Evolutionary conservation across 1,139 yeast genomes (phyloP).

Genomic region (Geotrichum europaeum): DNA sequence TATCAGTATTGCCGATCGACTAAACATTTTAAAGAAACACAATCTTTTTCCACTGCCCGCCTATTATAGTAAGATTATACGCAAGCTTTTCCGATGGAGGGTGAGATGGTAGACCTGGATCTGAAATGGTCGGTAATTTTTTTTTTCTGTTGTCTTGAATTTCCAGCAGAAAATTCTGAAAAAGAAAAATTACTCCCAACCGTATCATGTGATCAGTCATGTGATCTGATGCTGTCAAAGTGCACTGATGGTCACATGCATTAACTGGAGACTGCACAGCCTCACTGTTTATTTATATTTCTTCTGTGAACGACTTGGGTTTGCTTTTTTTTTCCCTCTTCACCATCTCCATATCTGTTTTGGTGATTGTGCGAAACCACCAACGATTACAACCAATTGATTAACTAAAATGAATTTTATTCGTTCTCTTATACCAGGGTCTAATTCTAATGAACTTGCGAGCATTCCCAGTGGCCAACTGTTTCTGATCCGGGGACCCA

Average conservation of each 20-base stretch:
- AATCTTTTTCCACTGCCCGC: neutral
- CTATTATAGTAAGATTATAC: neutral
- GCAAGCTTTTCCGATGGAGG: neutral
- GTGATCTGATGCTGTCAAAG: neutral
- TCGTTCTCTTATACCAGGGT: slow-evolving; percentile 58
- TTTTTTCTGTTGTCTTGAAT: neutral
- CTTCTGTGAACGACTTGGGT: neutral
- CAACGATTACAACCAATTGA: neutral
- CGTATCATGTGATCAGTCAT: neutral
- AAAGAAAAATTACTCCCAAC: neutral
- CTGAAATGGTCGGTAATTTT: neutral
- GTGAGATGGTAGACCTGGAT: neutral
- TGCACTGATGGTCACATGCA: neutral
- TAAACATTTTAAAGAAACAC: neutral
- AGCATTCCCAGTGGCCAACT: slow-evolving; percentile 77
- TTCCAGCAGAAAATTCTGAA: neutral
- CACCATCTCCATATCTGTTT: slow-evolving; percentile 27
- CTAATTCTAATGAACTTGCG: slow-evolving; percentile 61
- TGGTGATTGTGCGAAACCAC: slow-evolving; percentile 31
- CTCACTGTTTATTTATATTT: neutral
- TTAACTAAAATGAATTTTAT: slow-evolving; percentile 61
- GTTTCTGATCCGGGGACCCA: slow-evolving; percentile 53
- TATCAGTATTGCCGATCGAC: neutral
- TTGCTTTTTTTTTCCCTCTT: slow-evolving; percentile 13
- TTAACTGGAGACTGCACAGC: neutral